phyloP scores from a whole-genome alignment of 768 basidiomycete genomes.

The Ramaria rubella region DNA sequence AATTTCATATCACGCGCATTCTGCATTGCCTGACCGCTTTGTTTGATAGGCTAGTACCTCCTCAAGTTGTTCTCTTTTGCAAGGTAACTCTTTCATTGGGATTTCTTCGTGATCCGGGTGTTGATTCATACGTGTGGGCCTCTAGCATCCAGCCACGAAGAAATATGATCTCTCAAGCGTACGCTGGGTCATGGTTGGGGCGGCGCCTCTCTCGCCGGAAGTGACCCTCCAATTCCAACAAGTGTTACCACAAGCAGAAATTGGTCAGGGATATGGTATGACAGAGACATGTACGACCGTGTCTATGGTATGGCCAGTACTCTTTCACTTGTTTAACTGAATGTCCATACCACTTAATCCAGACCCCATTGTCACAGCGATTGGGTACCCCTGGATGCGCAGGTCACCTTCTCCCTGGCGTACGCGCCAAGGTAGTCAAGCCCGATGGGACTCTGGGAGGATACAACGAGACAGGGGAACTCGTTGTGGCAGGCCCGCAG shows the following conservation, averaged over 20 bases:
- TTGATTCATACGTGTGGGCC: neutral
- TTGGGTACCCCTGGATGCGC: conserved; percentile 48
- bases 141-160: conserved; percentile 19
- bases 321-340: conserved; percentile 25
- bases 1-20: neutral
- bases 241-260: conserved; percentile 18
- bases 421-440: conserved; percentile 48
- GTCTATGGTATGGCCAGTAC: conserved; percentile 39
- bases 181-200: conserved; percentile 19
- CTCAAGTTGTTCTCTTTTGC: conserved; percentile 19
- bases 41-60: conserved; percentile 18
- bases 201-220: conserved; percentile 17
- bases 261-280: conserved; percentile 60
- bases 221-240: conserved; percentile 14
- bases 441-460: conserved; percentile 49
- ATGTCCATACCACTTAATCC: neutral
- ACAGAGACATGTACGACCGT: conserved; percentile 56
- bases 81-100: too few species aligned
- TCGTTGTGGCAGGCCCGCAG: conserved; percentile 51
- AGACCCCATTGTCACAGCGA: conserved; percentile 3
- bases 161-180: conserved; percentile 20
- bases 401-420: conserved; percentile 54
- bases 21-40: neutral
- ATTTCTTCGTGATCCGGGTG: too few species aligned
- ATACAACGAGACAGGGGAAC: conserved; percentile 54